Evolutionary conservation across 805 yeast genomes (phyloP).

Genomic region (Saccharomycopsis sp.): DNA sequence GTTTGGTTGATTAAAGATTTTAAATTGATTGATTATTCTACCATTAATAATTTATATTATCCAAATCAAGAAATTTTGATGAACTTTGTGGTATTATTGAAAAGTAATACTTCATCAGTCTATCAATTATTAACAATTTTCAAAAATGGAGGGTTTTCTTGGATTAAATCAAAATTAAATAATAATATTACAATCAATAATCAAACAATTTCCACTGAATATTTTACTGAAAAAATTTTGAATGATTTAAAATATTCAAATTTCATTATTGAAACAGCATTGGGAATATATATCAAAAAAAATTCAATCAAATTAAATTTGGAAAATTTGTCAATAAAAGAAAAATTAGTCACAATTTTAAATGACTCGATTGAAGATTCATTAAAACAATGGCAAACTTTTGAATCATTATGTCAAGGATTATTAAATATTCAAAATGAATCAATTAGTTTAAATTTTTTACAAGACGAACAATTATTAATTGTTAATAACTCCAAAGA

Average conservation of each 20-base stretch:
- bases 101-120: slow-evolving; percentile 46
- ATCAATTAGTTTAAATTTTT: slow-evolving; percentile 38
- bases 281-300: slow-evolving; percentile 31
- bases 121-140: slow-evolving; percentile 28
- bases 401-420: slow-evolving; percentile 66
- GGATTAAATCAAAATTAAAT: slow-evolving; percentile 19
- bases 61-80: slow-evolving; percentile 17
- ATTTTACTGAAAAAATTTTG: slow-evolving; percentile 36
- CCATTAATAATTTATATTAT: slow-evolving; percentile 3
- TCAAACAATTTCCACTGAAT: slow-evolving; percentile 25
- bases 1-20: slow-evolving; percentile 43
- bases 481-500: slow-evolving; percentile 26
- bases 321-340: slow-evolving; percentile 25
- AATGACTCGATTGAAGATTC: slow-evolving; percentile 28
- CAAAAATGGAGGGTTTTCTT: slow-evolving; percentile 21
- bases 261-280: slow-evolving; percentile 40
- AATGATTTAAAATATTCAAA: slow-evolving; percentile 38
- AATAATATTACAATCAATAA: slow-evolving; percentile 15
- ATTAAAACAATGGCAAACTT: slow-evolving; percentile 53
- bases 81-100: slow-evolving; percentile 43
- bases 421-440: slow-evolving; percentile 32
- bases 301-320: slow-evolving; percentile 31
- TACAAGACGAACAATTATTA: background rate
- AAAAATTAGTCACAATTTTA: slow-evolving; percentile 25
- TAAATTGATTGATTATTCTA: slow-evolving; percentile 20